phyloP scores from a whole-genome alignment of 257 asterid genomes.

The Lycium ferocissimum region DNA sequence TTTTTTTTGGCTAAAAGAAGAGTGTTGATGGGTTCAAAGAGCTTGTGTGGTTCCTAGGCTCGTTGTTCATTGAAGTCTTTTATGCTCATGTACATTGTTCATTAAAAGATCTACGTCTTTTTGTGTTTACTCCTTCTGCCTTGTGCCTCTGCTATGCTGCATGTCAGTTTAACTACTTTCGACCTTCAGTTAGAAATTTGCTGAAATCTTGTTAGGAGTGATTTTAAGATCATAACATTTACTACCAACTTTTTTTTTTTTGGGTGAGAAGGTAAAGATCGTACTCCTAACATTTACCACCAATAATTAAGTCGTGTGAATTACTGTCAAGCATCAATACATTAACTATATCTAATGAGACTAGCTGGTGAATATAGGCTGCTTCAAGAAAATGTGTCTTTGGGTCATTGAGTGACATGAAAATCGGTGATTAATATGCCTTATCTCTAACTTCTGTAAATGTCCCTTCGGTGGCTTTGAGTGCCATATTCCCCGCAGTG shows the following conservation, averaged over 20 bases:
- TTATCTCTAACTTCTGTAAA: neutral
- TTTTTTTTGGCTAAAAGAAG: neutral
- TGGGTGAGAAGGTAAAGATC: constrained; percentile 20
- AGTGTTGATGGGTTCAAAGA: neutral
- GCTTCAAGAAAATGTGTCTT: constrained; percentile 21
- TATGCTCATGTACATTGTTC: neutral
- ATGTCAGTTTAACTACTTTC: neutral
- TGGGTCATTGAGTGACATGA: neutral
- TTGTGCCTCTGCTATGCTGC: no score
- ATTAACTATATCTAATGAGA: neutral
- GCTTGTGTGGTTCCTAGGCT: neutral
- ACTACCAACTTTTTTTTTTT: neutral
- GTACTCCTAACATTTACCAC: neutral
- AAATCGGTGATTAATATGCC: neutral
- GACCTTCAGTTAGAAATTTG: neutral
- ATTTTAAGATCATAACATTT: neutral
- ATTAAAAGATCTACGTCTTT: no score
- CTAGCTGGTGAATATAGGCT: neutral
- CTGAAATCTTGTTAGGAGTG: constrained; percentile 20
- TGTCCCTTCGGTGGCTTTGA: neutral
- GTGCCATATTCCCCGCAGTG: neutral
- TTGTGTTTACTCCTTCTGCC: no score
- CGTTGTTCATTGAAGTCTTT: neutral
- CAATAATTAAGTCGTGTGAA: neutral
- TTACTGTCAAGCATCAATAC: constrained; percentile 11